Evolutionary conservation across 2,329 filamentous ascomycete genomes (phyloP).

Genomic region (Pseudocercospora ulei): DNA sequence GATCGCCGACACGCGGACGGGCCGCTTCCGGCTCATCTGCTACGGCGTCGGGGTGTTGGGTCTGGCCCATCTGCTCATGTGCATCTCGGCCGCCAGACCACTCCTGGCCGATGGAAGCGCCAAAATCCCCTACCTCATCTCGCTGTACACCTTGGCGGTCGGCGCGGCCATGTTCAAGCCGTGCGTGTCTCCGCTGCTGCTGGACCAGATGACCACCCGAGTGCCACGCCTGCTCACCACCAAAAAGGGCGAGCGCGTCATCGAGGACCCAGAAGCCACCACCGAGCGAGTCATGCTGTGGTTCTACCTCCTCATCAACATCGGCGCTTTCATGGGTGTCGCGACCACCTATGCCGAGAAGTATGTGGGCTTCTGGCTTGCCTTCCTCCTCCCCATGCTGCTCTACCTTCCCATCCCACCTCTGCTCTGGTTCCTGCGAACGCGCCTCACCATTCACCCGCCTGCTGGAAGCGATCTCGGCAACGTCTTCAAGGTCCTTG

Average conservation of each 20-base stretch:
- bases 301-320: slow-evolving; percentile 63
- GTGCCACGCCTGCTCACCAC: slow-evolving; percentile 35
- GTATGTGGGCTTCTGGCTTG: slow-evolving; percentile 56
- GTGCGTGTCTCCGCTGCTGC: slow-evolving; percentile 52
- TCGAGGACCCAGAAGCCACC: slow-evolving; percentile 41
- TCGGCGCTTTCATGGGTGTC: slow-evolving; percentile 34
- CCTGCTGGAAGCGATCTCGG: slow-evolving; percentile 25
- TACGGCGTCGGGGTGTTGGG: slow-evolving; percentile 37
- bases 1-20: slow-evolving; percentile 39
- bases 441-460: slow-evolving; percentile 26
- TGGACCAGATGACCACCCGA: slow-evolving; percentile 40
- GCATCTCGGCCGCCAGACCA: slow-evolving; percentile 22
- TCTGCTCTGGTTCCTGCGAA: slow-evolving; percentile 26
- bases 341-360: slow-evolving; percentile 49
- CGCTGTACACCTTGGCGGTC: slow-evolving; percentile 37
- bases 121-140: slow-evolving; percentile 36
- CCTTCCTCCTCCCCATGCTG: slow-evolving; percentile 51
- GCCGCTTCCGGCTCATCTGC: slow-evolving; percentile 37
- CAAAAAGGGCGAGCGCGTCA: slow-evolving; percentile 40
- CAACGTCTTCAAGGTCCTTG: slow-evolving; percentile 24
- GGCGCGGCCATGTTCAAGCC: slow-evolving; percentile 54
- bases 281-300: slow-evolving; percentile 46
- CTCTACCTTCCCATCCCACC: slow-evolving; percentile 48
- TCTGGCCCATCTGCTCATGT: slow-evolving; percentile 33
- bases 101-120: slow-evolving; percentile 33